Conservation (phyloP, 176 grass and related monocot genomes). For the Triticum monococcum region DNA sequence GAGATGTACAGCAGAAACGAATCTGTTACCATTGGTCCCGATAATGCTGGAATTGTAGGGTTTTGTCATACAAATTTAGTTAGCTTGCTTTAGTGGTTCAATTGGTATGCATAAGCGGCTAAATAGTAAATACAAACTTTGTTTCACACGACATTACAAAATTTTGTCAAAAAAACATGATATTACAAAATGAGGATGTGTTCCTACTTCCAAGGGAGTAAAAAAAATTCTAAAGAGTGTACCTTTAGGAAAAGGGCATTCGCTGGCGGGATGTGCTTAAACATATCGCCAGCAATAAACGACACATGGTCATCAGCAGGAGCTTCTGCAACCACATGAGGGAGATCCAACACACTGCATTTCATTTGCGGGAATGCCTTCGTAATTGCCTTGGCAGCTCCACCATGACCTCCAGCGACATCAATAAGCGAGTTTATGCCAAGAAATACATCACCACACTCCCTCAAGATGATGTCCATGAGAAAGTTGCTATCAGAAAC, state of each 20-base stretch:
- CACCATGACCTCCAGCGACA: conserved; percentile 36
- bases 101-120: background rate
- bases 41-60: background rate
- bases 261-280: conserved; percentile 31
- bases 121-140: background rate
- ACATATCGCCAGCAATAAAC: conserved; percentile 45
- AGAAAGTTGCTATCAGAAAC: conserved; percentile 29
- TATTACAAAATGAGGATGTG: background rate
- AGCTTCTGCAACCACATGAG: conserved; percentile 35
- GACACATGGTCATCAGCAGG: background rate
- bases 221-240: background rate
- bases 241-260: conserved; percentile 48
- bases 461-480: conserved; percentile 8
- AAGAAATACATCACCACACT: conserved; percentile 21
- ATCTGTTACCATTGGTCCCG: background rate
- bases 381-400: conserved; percentile 7
- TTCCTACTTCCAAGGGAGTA: background rate
- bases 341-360: conserved; percentile 50
- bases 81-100: background rate
- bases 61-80: background rate
- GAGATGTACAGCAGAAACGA: background rate
- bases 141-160: background rate
- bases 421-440: conserved; percentile 41
- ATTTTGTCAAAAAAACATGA: too few relatives aligned
- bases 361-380: conserved; percentile 41